phyloP scores from a whole-genome alignment of 2,329 filamentous ascomycete genomes.

The Podosphaera leucotricha region DNA sequence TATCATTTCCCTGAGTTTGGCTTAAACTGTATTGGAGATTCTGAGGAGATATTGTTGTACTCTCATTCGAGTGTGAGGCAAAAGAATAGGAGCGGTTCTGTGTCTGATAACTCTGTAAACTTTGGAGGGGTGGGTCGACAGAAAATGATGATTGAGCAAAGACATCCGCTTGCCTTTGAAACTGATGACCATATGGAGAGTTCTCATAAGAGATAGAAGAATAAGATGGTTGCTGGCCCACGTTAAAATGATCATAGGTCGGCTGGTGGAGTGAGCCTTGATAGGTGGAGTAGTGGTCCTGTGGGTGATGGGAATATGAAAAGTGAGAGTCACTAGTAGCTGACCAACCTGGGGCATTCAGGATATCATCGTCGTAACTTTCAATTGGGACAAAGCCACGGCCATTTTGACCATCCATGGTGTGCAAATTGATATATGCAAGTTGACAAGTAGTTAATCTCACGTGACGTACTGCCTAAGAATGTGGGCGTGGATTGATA shows the following conservation, averaged over 20 bases:
- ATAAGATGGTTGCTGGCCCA: conserved; percentile 11
- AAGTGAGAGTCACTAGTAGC: conserved; percentile 6
- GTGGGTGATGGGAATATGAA: conserved; percentile 3
- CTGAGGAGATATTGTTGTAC: conserved; percentile 13
- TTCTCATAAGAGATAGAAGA: conserved; percentile 8
- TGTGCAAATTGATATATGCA: background rate
- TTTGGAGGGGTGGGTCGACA: conserved; percentile 12
- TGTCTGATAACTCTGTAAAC: conserved; percentile 6
- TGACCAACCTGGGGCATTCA: conserved; percentile 10
- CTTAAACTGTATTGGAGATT: conserved; percentile 12
- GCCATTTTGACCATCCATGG: conserved; percentile 13
- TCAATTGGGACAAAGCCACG: conserved; percentile 11
- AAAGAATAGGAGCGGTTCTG: conserved; percentile 11
- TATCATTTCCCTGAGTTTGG: conserved; percentile 8
- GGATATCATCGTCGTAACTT: conserved; percentile 11
- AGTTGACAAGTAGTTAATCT: background rate
- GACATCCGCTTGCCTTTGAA: conserved; percentile 10
- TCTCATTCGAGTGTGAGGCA: conserved; percentile 4
- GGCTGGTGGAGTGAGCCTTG: conserved; percentile 2
- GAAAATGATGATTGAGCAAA: conserved; percentile 9
- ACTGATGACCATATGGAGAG: conserved; percentile 11
- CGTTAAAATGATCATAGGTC: conserved; percentile 9
- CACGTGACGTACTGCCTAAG: conserved; percentile 1
- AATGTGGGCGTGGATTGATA: background rate
- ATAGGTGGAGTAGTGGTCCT: conserved; percentile 7